phyloP scores from a whole-genome alignment of 352 stramenopile genomes.

The Thraustochytrium aureum region DNA sequence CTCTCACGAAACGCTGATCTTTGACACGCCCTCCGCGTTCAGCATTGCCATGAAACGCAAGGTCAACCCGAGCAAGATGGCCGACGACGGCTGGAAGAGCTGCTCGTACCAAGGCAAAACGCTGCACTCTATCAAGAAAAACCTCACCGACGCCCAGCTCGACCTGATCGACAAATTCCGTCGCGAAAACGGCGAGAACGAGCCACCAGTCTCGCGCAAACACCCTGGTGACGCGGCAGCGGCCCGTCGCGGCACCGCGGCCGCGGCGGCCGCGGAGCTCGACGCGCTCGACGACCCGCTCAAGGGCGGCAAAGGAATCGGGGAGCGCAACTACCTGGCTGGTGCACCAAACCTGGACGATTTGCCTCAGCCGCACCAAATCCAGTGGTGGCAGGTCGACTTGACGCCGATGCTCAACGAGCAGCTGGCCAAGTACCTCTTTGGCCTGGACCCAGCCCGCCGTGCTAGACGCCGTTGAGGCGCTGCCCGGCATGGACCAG shows the following conservation, averaged over 20 bases:
- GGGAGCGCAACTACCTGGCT: constrained; percentile 41
- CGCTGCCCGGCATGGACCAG: constrained; percentile 43
- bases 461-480: constrained; percentile 27
- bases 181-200: constrained; percentile 9
- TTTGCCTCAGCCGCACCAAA: constrained; percentile 44
- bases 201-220: not conserved
- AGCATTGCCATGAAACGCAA: constrained; percentile 46
- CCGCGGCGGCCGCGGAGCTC: not conserved
- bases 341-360: constrained; percentile 43
- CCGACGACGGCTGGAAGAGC: constrained; percentile 53
- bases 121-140: constrained; percentile 22
- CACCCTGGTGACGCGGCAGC: not conserved
- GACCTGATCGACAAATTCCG: constrained; percentile 24
- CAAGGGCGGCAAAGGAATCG: not conserved
- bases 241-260: not conserved
- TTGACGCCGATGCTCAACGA: constrained; percentile 47
- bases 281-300: constrained; percentile 11
- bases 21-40: constrained; percentile 50
- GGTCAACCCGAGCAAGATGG: constrained; percentile 51
- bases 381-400: constrained; percentile 54
- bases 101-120: constrained; percentile 34
- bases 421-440: constrained; percentile 46
- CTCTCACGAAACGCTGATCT: constrained; percentile 3
- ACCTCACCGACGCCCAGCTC: constrained; percentile 20
- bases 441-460: constrained; percentile 45